Conservation (phyloP, 140 eudicot genomes). For the Erigeron philadelphicus region DNA sequence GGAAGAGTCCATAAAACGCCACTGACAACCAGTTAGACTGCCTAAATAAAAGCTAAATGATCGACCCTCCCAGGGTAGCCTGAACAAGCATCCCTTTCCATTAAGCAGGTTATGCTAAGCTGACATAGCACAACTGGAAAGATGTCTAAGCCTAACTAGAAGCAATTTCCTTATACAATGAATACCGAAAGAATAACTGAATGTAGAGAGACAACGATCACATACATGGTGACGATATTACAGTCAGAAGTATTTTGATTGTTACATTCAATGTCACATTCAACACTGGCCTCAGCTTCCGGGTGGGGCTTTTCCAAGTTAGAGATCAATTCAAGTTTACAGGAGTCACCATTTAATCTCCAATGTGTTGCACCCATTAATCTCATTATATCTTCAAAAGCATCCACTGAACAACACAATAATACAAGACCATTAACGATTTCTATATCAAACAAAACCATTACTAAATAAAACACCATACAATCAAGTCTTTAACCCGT, state of each 20-base stretch:
- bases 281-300: constrained; percentile 38
- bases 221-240: constrained; percentile 69
- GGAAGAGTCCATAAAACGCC: neutral
- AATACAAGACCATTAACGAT: neutral
- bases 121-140: neutral
- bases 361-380: constrained; percentile 69
- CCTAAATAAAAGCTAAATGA: no score
- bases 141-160: neutral
- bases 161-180: neutral
- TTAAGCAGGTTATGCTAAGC: no score
- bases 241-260: constrained; percentile 38
- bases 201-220: constrained; percentile 25
- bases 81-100: no score
- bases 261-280: constrained; percentile 51
- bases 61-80: no score
- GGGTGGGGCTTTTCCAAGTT: constrained; percentile 29
- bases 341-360: constrained; percentile 50
- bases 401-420: constrained; percentile 43
- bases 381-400: constrained; percentile 44
- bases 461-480: neutral
- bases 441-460: neutral
- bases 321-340: constrained; percentile 51
- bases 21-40: neutral
- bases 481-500: no score
- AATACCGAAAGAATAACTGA: neutral